phyloP scores from a whole-genome alignment of 2,329 filamentous ascomycete genomes.

The Fusarium duplospermum region DNA sequence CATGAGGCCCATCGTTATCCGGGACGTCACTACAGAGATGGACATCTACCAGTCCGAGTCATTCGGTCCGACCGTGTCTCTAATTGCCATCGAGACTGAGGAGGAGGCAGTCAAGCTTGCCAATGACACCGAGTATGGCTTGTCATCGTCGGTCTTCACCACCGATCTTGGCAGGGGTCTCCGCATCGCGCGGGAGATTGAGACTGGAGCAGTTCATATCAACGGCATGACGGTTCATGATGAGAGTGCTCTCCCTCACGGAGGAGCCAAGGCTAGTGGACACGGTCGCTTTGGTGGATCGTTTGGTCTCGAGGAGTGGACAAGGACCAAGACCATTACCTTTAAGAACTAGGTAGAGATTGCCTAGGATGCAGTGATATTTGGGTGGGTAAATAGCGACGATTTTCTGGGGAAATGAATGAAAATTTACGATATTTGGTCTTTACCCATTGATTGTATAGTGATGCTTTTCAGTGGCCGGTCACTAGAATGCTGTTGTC shows the following conservation, averaged over 20 bases:
- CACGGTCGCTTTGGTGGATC: slow-evolving; percentile 70
- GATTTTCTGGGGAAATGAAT: not conserved
- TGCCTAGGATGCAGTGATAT: not conserved
- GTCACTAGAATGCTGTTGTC: not conserved
- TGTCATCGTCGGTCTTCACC: slow-evolving; percentile 79
- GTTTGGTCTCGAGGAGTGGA: slow-evolving; percentile 69
- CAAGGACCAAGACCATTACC: slow-evolving; percentile 72
- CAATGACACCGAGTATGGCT: slow-evolving; percentile 85
- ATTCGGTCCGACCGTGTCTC: slow-evolving; percentile 79
- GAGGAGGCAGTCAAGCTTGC: slow-evolving; percentile 79
- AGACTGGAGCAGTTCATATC: slow-evolving; percentile 76
- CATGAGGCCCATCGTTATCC: slow-evolving; percentile 75
- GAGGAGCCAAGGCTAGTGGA: slow-evolving; percentile 73
- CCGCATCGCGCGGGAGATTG: slow-evolving; percentile 70
- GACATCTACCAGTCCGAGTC: slow-evolving; percentile 80
- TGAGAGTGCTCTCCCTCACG: slow-evolving; percentile 72
- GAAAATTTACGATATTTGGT: not conserved
- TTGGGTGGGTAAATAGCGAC: not conserved
- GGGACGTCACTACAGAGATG: slow-evolving; percentile 72
- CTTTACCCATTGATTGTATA: no score
- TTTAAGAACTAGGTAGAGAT: slow-evolving; percentile 55
- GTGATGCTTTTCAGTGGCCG: not conserved
- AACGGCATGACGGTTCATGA: slow-evolving; percentile 76
- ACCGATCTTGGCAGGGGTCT: slow-evolving; percentile 70
- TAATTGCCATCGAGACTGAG: slow-evolving; percentile 74